Evolutionary conservation across 2,329 filamentous ascomycete genomes (phyloP), one percentile per base, ranked within the genome.

Genomic region (Fusarium luffae): DNA sequence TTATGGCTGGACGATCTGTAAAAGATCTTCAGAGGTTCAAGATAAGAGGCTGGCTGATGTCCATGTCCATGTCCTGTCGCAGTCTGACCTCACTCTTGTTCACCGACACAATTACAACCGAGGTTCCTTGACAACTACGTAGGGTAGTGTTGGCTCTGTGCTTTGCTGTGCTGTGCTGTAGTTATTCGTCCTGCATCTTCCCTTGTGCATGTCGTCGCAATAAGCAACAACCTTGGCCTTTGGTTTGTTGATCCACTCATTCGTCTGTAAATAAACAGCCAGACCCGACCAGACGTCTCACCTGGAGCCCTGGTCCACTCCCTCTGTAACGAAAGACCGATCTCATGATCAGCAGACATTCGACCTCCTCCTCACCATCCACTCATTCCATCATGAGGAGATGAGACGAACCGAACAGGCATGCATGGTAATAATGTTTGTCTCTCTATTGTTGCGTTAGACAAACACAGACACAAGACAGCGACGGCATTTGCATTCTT

Each of bases 311-410:
- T 58, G 50, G 50, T 48, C 60, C 68, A 65, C 68, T 46, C 43
- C 32, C 51, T 57, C 57, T 57, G 34, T 16, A 66, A 41, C 61
- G 43, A 21, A 66, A 63, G 41, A 32, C 51, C 34, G 65, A 70
- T 64, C 65, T 58, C 69, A 71, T 71, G 69, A 71, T 71, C 61
- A 63, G 59, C 57, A 67, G 46, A 70, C 54, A 51, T 66, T 63
- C 27, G 46, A 70, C 34, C 18, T 32, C 6, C 30, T 37, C 34
- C 18, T 37, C 34, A n/a, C 34, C 34, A 37, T 37, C 34, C 34
- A 37, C 57, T 27, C 37, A 37, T 42, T 58, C 49, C 32, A 63
- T 67, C 47, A 64, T 54, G 46, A 63, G 28, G n/a, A 19, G 34
- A 37, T 5, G 34, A 37, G 18, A n/a, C 34, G 18, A 37, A 12